phyloP scores from a whole-genome alignment of 305 asterid genomes.

The Plantago coronopus region DNA sequence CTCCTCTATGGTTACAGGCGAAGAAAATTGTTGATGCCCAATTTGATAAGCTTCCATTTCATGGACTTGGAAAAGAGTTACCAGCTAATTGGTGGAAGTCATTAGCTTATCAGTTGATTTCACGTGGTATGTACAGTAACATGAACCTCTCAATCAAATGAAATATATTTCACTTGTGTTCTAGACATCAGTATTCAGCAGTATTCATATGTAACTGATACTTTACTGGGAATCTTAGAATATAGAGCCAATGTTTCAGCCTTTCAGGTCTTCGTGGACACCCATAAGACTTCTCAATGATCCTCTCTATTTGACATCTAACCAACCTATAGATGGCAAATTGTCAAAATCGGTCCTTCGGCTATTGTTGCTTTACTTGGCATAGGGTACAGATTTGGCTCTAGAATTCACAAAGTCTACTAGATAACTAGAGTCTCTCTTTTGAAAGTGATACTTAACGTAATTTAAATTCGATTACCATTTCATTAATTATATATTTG shows the following conservation, averaged over 20 bases:
- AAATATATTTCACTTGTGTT: constrained; percentile 13
- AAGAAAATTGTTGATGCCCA: constrained; percentile 72
- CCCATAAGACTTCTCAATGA: not conserved
- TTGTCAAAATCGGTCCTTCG: too few relatives aligned
- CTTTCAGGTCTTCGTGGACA: not conserved
- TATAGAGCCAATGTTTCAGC: constrained; percentile 3
- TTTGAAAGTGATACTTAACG: too few relatives aligned
- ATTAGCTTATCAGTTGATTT: constrained; percentile 70
- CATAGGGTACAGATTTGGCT: too few relatives aligned
- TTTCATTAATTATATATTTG: too few relatives aligned
- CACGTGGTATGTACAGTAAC: constrained; percentile 54
- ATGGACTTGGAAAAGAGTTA: constrained; percentile 84
- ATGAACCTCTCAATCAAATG: constrained; percentile 17
- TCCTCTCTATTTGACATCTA: not conserved
- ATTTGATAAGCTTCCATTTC: constrained; percentile 85
- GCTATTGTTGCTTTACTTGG: too few relatives aligned
- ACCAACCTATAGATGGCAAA: not conserved
- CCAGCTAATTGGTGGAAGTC: constrained; percentile 97
- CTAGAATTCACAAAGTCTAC: too few relatives aligned
- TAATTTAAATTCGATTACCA: too few relatives aligned
- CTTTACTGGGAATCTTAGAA: not conserved
- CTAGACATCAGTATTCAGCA: constrained; percentile 5
- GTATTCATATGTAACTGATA: not conserved
- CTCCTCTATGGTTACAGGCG: constrained; percentile 47
- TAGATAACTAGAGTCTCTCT: too few relatives aligned